A percentile compares a stretch with the other conserved stretches of the same genome.
phyloP scores from a whole-genome alignment of 2,329 filamentous ascomycete species.

The Claviceps capensis region DNA sequence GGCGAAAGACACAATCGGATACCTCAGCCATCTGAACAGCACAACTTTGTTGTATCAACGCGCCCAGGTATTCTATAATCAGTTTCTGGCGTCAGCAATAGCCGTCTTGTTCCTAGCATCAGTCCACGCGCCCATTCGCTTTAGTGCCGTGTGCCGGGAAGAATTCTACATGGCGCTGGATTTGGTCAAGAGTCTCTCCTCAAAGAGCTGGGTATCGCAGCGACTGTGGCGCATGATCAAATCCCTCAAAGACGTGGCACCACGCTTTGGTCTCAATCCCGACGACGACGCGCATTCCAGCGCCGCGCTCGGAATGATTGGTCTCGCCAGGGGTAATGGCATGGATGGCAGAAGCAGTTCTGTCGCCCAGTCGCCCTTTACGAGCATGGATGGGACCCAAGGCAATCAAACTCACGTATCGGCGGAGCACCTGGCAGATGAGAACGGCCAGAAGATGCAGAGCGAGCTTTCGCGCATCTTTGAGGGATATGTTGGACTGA shows the following conservation, averaged over 20 bases:
- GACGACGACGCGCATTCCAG: slow-evolving; percentile 36
- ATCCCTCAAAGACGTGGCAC: slow-evolving; percentile 58
- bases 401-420: not conserved
- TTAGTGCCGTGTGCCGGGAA: slow-evolving; percentile 52
- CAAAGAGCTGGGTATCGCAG: slow-evolving; percentile 57
- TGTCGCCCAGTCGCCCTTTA: slow-evolving; percentile 14
- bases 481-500: slow-evolving; percentile 24
- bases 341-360: slow-evolving; percentile 12
- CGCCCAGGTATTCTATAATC: slow-evolving; percentile 67
- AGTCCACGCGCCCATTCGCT: slow-evolving; percentile 59
- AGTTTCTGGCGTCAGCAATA: slow-evolving; percentile 63
- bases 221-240: slow-evolving; percentile 61
- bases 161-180: slow-evolving; percentile 72
- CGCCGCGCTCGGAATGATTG: slow-evolving; percentile 42
- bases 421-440: slow-evolving; percentile 10
- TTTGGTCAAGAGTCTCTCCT: slow-evolving; percentile 57
- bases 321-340: slow-evolving; percentile 29
- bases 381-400: slow-evolving; percentile 15
- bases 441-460: slow-evolving; percentile 37
- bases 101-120: slow-evolving; percentile 66
- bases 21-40: slow-evolving; percentile 56
- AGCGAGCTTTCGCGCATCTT: slow-evolving; percentile 38
- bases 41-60: slow-evolving; percentile 58
- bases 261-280: slow-evolving; percentile 46
- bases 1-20: slow-evolving; percentile 63